A percentile compares a stretch with the other conserved stretches of the same genome.
Conservation (phyloP, 2,329 filamentous ascomycete species). For the Neofusicoccum sp. region DNA sequence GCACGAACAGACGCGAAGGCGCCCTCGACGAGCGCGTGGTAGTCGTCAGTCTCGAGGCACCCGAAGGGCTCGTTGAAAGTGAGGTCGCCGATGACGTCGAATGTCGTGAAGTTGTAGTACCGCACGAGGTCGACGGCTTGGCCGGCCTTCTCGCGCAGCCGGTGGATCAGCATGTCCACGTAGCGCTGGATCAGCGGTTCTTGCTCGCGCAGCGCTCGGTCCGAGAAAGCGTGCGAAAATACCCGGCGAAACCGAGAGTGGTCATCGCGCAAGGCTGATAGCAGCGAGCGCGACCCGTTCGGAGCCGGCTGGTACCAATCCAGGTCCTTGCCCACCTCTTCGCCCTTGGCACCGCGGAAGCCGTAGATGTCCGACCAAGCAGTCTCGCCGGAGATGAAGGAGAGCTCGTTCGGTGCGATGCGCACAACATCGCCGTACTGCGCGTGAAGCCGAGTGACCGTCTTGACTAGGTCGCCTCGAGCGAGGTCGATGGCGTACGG, state of each 20-base stretch:
- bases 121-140: conserved; percentile 34
- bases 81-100: conserved; percentile 28
- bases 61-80: conserved; percentile 26
- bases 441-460: conserved; percentile 34
- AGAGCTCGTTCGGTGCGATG: conserved; percentile 42
- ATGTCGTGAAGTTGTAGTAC: conserved; percentile 29
- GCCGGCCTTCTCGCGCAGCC: conserved; percentile 35
- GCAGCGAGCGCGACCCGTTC: conserved; percentile 37
- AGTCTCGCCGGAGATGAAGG: conserved; percentile 42
- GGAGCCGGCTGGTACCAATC: conserved; percentile 28
- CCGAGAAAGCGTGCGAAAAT: conserved; percentile 41
- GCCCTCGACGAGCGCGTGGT: background rate
- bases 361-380: conserved; percentile 39
- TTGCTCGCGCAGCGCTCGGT: conserved; percentile 40
- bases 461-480: conserved; percentile 28
- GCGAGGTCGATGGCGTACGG: conserved; percentile 31
- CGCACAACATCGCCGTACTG: conserved; percentile 45
- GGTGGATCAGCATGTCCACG: conserved; percentile 40
- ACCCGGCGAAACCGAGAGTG: conserved; percentile 40
- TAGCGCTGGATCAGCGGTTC: conserved; percentile 41
- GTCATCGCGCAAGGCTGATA: conserved; percentile 38
- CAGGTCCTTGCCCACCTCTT: conserved; percentile 29
- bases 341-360: conserved; percentile 27
- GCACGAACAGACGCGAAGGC: conserved; percentile 8
- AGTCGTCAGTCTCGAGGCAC: conserved; percentile 20